Evolutionary conservation across 495 filamentous ascomycete genomes (phyloP).

Genomic region (Tricharina praecox): DNA sequence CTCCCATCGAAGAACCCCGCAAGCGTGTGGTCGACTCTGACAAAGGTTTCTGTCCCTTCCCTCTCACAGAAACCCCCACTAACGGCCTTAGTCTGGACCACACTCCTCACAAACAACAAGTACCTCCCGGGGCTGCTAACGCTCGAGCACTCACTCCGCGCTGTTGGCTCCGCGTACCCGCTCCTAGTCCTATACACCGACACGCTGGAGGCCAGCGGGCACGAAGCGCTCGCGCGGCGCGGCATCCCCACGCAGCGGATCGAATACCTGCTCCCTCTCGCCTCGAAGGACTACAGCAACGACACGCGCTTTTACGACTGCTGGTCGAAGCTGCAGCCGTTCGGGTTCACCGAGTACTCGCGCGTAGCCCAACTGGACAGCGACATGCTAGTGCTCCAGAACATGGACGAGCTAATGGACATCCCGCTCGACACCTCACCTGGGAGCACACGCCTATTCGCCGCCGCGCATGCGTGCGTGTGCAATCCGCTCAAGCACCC

Average conservation of each 20-base stretch:
- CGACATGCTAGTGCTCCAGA: conserved; percentile 60
- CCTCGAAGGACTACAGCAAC: conserved; percentile 39
- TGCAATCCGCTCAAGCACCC: conserved; percentile 61
- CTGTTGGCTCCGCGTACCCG: conserved; percentile 43
- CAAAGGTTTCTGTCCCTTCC: conserved; percentile 11
- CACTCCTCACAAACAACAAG: conserved; percentile 55
- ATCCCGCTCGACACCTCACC: conserved; percentile 46
- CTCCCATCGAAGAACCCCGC: conserved; percentile 1
- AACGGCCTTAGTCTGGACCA: conserved; percentile 47
- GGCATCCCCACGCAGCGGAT: conserved; percentile 46
- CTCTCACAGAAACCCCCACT: background rate
- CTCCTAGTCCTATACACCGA: conserved; percentile 65
- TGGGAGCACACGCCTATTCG: conserved; percentile 44
- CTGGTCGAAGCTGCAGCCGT: conserved; percentile 70
- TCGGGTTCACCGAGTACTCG: conserved; percentile 51
- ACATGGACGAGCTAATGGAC: conserved; percentile 81
- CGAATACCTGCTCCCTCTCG: conserved; percentile 43
- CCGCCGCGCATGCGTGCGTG: conserved; percentile 58
- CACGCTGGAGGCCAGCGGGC: conserved; percentile 44
- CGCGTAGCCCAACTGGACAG: conserved; percentile 65
- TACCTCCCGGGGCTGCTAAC: conserved; percentile 60
- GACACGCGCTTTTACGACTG: conserved; percentile 65
- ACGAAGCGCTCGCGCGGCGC: conserved; percentile 43
- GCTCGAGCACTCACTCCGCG: conserved; percentile 50
- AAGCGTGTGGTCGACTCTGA: conserved; percentile 14